Conservation (phyloP, 345 rosid genomes). For the Eucalyptus lansdowneana region DNA sequence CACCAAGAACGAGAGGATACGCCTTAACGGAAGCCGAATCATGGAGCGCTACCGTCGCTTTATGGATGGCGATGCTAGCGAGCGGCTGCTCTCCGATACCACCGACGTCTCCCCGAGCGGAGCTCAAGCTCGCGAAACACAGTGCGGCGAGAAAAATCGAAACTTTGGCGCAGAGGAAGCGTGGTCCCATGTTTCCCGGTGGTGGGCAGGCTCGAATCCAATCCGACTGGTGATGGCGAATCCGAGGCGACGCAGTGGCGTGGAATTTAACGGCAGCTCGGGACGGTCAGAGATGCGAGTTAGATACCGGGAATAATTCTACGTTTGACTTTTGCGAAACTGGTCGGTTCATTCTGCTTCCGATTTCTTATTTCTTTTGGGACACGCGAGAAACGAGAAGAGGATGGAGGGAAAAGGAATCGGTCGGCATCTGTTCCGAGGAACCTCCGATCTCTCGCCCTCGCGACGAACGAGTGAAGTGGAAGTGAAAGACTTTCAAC, state of each 20-base stretch:
- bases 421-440: background rate
- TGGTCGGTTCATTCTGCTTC: background rate
- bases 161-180: background rate
- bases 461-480: background rate
- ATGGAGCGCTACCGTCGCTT: conserved; percentile 22
- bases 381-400: background rate
- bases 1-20: conserved; percentile 43
- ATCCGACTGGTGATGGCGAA: background rate
- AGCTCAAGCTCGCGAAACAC: conserved; percentile 1
- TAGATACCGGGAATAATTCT: background rate
- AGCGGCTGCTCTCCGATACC: conserved; percentile 53
- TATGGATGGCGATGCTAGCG: conserved; percentile 43
- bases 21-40: conserved; percentile 31
- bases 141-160: background rate
- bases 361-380: background rate
- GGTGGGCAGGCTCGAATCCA: background rate
- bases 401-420: background rate
- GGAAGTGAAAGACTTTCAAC: background rate
- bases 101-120: conserved; percentile 5
- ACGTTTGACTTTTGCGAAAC: background rate
- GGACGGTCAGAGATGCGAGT: background rate
- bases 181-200: background rate
- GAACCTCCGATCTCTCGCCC: background rate
- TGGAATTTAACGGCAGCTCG: background rate
- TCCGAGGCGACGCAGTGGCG: background rate